Conservation (phyloP, 805 yeast genomes). For the Candida orba region DNA sequence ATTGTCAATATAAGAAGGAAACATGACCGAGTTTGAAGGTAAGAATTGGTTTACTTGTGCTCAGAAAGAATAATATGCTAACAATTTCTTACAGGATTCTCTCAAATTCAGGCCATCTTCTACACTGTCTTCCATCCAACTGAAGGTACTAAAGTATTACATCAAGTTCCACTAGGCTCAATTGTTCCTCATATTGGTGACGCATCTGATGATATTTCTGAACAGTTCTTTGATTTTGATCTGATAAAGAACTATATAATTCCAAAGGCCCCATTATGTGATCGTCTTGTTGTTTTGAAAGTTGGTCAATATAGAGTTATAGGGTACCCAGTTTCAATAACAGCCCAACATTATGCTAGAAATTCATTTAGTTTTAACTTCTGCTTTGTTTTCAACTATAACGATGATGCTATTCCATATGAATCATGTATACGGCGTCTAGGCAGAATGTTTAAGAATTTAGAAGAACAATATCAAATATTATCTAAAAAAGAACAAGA, state of each 20-base stretch:
- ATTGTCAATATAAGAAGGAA: not conserved
- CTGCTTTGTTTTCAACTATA: constrained; percentile 83
- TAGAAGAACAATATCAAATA: constrained; percentile 83
- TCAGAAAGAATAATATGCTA: not conserved
- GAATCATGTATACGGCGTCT: constrained; percentile 78
- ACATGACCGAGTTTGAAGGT: constrained; percentile 7
- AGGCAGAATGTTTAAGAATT: constrained; percentile 80
- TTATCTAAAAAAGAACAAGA: constrained; percentile 51
- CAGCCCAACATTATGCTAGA: constrained; percentile 69
- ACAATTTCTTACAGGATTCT: constrained; percentile 57
- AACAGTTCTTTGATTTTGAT: constrained; percentile 66
- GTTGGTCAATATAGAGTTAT: constrained; percentile 63
- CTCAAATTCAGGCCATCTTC: constrained; percentile 82
- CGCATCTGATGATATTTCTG: constrained; percentile 26
- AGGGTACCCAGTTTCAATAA: constrained; percentile 85
- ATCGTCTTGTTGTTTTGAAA: constrained; percentile 68
- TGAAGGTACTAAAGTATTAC: constrained; percentile 87
- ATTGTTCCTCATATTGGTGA: constrained; percentile 33
- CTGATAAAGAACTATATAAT: constrained; percentile 83
- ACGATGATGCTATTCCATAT: constrained; percentile 75
- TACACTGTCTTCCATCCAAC: constrained; percentile 93
- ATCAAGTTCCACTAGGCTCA: constrained; percentile 82
- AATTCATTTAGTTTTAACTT: constrained; percentile 91
- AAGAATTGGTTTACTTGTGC: constrained; percentile 22
- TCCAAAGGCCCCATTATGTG: constrained; percentile 89